Percentiles rank a stretch among this genome's conserved stretches.
Conservation (phyloP, 192 early-diverging fungal genomes). For the Backusella luteola region DNA sequence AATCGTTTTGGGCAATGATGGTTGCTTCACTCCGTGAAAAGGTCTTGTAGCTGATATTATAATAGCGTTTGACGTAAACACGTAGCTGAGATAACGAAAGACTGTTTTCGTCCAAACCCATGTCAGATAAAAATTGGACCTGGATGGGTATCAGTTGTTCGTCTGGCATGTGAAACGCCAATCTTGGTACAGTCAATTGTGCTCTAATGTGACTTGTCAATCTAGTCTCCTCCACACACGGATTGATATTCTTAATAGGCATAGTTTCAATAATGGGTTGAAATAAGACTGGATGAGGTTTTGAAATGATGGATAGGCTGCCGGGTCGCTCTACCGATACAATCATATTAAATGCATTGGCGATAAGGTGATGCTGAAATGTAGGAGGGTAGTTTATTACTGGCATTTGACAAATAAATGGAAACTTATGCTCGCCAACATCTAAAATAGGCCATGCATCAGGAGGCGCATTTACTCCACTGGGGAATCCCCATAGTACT, state of each 20-base stretch:
- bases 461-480: background rate
- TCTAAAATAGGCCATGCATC: slow-evolving; percentile 15
- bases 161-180: slow-evolving; percentile 6
- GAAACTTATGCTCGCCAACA: slow-evolving; percentile 20
- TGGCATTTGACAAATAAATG: slow-evolving; percentile 33
- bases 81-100: background rate
- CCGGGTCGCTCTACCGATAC: slow-evolving; percentile 9
- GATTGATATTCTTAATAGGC: background rate
- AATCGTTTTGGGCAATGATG: background rate
- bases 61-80: slow-evolving; percentile 6
- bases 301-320: background rate
- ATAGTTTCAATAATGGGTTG: slow-evolving; percentile 16
- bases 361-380: slow-evolving; percentile 21
- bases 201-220: slow-evolving; percentile 2
- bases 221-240: background rate
- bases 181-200: slow-evolving; percentile 1
- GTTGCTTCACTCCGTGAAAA: slow-evolving; percentile 20
- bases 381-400: slow-evolving; percentile 31
- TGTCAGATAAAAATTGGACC: background rate
- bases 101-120: background rate
- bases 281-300: slow-evolving; percentile 3
- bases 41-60: slow-evolving; percentile 14
- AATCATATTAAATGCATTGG: slow-evolving; percentile 16
- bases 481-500: slow-evolving; percentile 7
- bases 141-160: background rate